A percentile compares a stretch with the other conserved stretches of the same genome.
phyloP scores from a whole-genome alignment of 1,284 basidiomycete species.

The Austroboletus niveus region DNA sequence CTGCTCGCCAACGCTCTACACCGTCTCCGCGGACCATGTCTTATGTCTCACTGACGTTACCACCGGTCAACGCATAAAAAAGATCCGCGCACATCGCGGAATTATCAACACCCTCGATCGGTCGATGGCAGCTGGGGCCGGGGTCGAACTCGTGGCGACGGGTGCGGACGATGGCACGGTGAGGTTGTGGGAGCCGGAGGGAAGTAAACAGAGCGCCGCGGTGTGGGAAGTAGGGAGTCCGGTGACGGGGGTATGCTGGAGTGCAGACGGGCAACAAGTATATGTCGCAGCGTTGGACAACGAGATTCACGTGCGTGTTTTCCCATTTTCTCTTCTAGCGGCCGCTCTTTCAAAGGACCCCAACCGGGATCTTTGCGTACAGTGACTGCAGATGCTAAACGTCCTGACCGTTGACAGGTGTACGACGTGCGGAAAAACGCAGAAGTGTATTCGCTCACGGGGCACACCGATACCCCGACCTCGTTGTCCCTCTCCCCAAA shows the following conservation, averaged over 20 bases:
- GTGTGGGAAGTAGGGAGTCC: conserved; percentile 85
- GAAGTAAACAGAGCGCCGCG: conserved; percentile 73
- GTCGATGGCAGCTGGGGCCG: conserved; percentile 77
- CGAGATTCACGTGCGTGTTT: conserved; percentile 77
- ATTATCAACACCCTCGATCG: conserved; percentile 87
- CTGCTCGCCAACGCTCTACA: conserved; percentile 67
- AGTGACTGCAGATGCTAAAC: too few relatives aligned
- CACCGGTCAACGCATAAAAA: conserved; percentile 72
- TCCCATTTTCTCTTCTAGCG: not conserved
- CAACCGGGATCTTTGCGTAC: too few relatives aligned
- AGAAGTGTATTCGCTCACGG: conserved; percentile 72
- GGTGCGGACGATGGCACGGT: conserved; percentile 89
- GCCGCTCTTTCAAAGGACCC: too few relatives aligned
- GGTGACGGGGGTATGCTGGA: conserved; percentile 91
- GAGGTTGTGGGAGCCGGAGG: conserved; percentile 84
- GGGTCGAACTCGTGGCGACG: conserved; percentile 79
- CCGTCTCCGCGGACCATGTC: conserved; percentile 82
- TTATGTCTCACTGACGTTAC: conserved; percentile 72
- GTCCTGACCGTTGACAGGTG: conserved; percentile 45
- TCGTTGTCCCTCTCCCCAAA: conserved; percentile 87
- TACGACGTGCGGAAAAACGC: conserved; percentile 84
- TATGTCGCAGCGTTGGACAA: conserved; percentile 93
- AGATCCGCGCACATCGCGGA: conserved; percentile 81
- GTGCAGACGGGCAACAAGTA: conserved; percentile 80
- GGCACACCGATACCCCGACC: conserved; percentile 87